Conservation (phyloP, 441 rosid species). For the Raphanus hybrid region DNA sequence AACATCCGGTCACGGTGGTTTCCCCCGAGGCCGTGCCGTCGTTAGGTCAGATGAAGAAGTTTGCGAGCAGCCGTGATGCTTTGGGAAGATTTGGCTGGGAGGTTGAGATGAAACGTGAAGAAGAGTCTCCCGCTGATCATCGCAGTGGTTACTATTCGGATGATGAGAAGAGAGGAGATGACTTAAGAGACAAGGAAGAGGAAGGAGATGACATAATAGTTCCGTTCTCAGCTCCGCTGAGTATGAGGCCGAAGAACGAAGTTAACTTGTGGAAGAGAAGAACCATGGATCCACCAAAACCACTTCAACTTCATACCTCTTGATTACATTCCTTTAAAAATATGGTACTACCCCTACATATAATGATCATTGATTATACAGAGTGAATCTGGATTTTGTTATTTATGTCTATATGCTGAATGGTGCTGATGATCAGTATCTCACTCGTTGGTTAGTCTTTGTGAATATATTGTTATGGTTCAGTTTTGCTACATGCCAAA, state of each 20-base stretch:
- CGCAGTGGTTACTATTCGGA: conserved; percentile 55
- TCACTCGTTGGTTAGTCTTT: conserved; percentile 7
- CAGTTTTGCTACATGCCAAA: neutral
- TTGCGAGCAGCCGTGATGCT: conserved; percentile 69
- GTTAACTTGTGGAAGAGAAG: conserved; percentile 89
- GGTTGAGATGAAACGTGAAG: conserved; percentile 52
- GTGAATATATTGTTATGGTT: conserved; percentile 22
- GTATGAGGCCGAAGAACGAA: conserved; percentile 62
- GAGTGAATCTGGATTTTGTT: conserved; percentile 16
- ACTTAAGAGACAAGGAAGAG: conserved; percentile 31
- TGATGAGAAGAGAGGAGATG: conserved; percentile 47
- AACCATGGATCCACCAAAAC: conserved; percentile 76
- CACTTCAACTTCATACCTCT: conserved; percentile 55
- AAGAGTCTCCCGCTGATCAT: conserved; percentile 58
- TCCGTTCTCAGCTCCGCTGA: conserved; percentile 35
- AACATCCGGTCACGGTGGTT: conserved; percentile 35
- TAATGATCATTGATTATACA: conserved; percentile 8
- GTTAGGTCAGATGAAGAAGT: conserved; percentile 79
- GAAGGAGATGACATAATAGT: conserved; percentile 40
- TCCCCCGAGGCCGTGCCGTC: conserved; percentile 50
- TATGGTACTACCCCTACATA: neutral
- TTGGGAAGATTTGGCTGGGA: conserved; percentile 69
- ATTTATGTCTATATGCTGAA: conserved; percentile 14
- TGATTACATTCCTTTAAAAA: conserved; percentile 12
- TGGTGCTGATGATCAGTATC: conserved; percentile 5